Percentiles rank a stretch among this genome's conserved stretches.
Evolutionary conservation across 305 asterid species (phyloP).

Genomic region (Fraxinus velutina): DNA sequence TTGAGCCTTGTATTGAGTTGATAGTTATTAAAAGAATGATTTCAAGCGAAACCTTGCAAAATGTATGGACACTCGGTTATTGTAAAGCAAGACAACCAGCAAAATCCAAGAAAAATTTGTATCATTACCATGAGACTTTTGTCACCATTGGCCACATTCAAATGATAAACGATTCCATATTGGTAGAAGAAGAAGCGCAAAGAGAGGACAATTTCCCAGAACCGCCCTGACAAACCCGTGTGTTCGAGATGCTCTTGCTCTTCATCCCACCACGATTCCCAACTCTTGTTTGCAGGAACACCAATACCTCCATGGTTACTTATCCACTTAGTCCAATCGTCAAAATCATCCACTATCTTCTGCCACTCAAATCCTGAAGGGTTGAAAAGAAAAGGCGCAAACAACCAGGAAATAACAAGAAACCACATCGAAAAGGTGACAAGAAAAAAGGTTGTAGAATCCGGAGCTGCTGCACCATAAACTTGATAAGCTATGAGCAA

Average conservation of each 20-base stretch:
- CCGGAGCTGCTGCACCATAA: constrained; percentile 14
- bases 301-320: constrained; percentile 21
- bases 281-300: constrained; percentile 23
- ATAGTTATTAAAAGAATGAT: neutral
- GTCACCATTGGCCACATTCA: constrained; percentile 14
- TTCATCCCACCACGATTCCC: constrained; percentile 28
- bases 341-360: constrained; percentile 27
- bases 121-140: constrained; percentile 17
- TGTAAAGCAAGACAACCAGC: neutral
- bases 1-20: neutral
- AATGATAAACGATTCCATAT: constrained; percentile 23
- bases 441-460: neutral
- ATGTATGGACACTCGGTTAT: neutral
- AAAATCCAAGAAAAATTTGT: neutral
- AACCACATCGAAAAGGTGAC: constrained; percentile 23
- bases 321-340: constrained; percentile 24
- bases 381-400: constrained; percentile 25
- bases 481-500: constrained; percentile 25
- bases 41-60: neutral
- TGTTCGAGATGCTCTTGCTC: constrained; percentile 25
- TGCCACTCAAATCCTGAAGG: constrained; percentile 31
- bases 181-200: constrained; percentile 24
- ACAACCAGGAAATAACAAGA: constrained; percentile 25
- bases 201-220: constrained; percentile 16
- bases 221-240: constrained; percentile 18